These are phyloP conservation scores for Noccaea bulbosa DNA, from an alignment of 345 rosid species.

Conservation along the genomic window DNA sequence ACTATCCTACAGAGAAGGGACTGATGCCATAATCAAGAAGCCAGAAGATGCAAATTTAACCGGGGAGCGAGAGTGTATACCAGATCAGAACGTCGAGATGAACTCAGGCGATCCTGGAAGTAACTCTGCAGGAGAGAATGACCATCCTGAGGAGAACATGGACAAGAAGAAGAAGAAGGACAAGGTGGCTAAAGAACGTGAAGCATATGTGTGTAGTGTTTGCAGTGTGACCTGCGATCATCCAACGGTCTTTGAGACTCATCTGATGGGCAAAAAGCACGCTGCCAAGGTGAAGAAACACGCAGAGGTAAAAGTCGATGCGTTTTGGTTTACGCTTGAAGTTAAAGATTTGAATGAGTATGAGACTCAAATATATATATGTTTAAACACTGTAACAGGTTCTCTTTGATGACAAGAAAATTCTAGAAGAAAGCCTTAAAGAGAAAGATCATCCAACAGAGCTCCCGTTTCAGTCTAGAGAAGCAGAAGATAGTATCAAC, in stretches of 20 bases:
- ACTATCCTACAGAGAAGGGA: constrained; percentile 43
- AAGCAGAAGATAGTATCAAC: background rate
- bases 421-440: constrained; percentile 18
- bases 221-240: constrained; percentile 17
- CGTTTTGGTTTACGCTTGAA: background rate
- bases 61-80: constrained; percentile 41
- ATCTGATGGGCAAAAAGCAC: constrained; percentile 15
- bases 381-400: constrained; percentile 2
- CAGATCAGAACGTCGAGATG: background rate
- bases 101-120: constrained; percentile 18
- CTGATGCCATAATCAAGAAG: constrained; percentile 45
- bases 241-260: constrained; percentile 18
- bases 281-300: constrained; percentile 16
- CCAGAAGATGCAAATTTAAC: constrained; percentile 44
- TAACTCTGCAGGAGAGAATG: background rate
- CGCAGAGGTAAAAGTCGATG: constrained; percentile 3
- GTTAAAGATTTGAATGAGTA: background rate
- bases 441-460: constrained; percentile 4
- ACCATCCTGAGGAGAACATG: background rate
- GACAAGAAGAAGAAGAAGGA: background rate
- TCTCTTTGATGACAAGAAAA: constrained; percentile 23
- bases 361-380: constrained; percentile 2
- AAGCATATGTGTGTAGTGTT: constrained; percentile 24
- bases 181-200: constrained; percentile 1
- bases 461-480: background rate